Evolutionary conservation across 495 filamentous ascomycete genomes (phyloP), one percentile per base, ranked within the genome.

Genomic region (Letharia columbiana): DNA sequence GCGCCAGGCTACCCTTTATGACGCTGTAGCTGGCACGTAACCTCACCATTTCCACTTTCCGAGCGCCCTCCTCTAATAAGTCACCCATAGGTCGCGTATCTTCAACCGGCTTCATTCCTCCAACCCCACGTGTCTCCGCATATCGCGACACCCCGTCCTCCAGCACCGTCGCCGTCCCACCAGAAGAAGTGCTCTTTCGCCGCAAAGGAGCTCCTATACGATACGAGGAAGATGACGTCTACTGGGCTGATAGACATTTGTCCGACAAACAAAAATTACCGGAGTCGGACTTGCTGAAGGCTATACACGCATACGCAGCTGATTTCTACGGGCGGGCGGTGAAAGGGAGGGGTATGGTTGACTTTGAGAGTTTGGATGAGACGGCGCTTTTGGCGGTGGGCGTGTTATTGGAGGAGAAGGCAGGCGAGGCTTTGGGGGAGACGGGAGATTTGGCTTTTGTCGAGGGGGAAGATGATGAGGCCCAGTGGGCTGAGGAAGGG

Each of bases 341-440:
- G 7, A 64, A 66, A 10, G 73, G 78, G 44, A 70, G 70, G 11
- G 77, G 74, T 8, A 67, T 71, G 31, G 71, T 71, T 17, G 69
- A 81, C 52, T 84, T 86, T 73, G 77, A 81, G 39, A 91, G 84
- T 67, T 83, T 96, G 84, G 89, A 96, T 71, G 92, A 91, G 75
- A 93, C 89, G 12, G 91, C 91, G 2, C 73, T 96, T 62, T 77
- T 96, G 65, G 89, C 89, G 1, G 77, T 95, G 75, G 92, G 91
- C 0, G 85, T 96, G 35, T 70, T 96, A 63, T 74, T 96, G 44
- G 92, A 96, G 75, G 92, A 96, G 73, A 80, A 87, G 63, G 77
- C 82, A 7, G 79, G 78, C 23, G 83, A 87, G 54, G 75, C 76
- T 0, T 76, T 96, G 17, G 91, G 89, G 2, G 78, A 82, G 42